Evolutionary conservation across 257 asterid genomes (phyloP).

Genomic region (Solanum bulbocastanum): DNA sequence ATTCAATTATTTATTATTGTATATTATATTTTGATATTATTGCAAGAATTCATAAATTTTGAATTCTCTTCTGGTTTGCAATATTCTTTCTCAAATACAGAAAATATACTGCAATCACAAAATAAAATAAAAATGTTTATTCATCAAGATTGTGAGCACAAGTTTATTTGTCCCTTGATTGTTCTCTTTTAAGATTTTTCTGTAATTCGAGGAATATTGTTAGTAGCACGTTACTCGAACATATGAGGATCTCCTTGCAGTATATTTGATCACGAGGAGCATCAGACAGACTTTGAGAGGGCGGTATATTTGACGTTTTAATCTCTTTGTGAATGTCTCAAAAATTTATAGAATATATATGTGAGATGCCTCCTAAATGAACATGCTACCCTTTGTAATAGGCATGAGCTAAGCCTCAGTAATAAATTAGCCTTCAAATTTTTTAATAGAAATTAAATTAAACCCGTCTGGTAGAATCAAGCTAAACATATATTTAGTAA

Average conservation of each 20-base stretch:
- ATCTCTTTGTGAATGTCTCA: not conserved
- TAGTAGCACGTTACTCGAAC: no score
- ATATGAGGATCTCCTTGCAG: not conserved
- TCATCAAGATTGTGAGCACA: not conserved
- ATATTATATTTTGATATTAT: not conserved
- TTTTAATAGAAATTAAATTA: no score
- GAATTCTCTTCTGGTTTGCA: not conserved
- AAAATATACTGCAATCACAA: not conserved
- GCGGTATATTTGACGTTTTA: fast-evolving
- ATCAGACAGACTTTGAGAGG: not conserved
- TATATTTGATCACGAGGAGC: not conserved
- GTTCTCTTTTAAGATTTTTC: no score
- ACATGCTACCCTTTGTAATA: not conserved
- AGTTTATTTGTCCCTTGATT: no score
- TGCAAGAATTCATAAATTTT: not conserved
- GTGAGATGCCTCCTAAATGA: no score
- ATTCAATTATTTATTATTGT: not conserved
- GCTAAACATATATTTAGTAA: not conserved
- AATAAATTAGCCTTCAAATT: no score
- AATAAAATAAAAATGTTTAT: no score
- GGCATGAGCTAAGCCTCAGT: not conserved
- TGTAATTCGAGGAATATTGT: no score
- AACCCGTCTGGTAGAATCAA: no score
- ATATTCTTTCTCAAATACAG: no score
- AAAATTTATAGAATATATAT: no score